Percentiles rank a stretch among this genome's conserved stretches.
These are phyloP conservation scores for Yamadazyma laniorum DNA, from an alignment of 805 yeast species.

Conservation along the genomic window DNA sequence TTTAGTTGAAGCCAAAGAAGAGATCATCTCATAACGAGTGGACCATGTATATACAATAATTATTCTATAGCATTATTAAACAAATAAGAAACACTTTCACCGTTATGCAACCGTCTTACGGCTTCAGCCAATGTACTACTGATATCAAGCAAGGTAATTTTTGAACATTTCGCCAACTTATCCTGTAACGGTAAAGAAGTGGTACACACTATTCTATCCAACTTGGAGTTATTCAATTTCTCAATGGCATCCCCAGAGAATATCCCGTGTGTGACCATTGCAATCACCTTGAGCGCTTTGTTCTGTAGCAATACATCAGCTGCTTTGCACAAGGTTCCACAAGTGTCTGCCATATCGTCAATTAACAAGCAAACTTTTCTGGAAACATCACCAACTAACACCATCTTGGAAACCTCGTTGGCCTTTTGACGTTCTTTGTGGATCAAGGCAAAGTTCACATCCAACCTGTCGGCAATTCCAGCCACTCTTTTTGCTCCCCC, in stretches of 20 bases:
- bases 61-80: slow-evolving; percentile 62
- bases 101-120: slow-evolving; percentile 80
- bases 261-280: slow-evolving; percentile 82
- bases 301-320: slow-evolving; percentile 70
- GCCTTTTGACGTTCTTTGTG: slow-evolving; percentile 84
- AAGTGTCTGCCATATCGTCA: slow-evolving; percentile 89
- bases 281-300: slow-evolving; percentile 70
- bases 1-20: slow-evolving; percentile 50
- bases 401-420: slow-evolving; percentile 82
- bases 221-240: slow-evolving; percentile 65
- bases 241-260: slow-evolving; percentile 71
- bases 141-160: slow-evolving; percentile 66
- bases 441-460: slow-evolving; percentile 77
- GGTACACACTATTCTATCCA: slow-evolving; percentile 72
- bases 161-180: slow-evolving; percentile 56
- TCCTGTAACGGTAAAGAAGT: slow-evolving; percentile 78
- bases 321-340: slow-evolving; percentile 83
- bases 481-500: slow-evolving; percentile 94
- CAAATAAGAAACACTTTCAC: slow-evolving; percentile 79
- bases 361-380: slow-evolving; percentile 74
- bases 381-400: slow-evolving; percentile 78
- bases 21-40: not conserved
- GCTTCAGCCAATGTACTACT: slow-evolving; percentile 77
- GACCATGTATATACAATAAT: not conserved
- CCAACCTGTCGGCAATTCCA: slow-evolving; percentile 74